Conservation (phyloP, 768 basidiomycete genomes). For the Austroboletus eburneus region DNA sequence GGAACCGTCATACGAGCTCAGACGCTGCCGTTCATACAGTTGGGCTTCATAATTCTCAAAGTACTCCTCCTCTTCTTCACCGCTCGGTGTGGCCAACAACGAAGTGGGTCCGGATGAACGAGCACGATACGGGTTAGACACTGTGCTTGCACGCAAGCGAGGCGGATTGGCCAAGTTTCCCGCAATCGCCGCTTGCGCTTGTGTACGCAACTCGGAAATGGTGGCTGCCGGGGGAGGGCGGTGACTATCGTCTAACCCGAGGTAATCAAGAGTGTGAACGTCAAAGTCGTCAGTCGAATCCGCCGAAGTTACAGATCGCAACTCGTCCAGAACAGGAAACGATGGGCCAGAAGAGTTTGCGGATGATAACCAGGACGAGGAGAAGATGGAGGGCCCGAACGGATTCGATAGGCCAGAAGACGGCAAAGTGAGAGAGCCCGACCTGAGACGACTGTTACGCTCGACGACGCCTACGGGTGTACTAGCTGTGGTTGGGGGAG, state of each 20-base stretch:
- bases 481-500: slow-evolving; percentile 46
- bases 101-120: slow-evolving; percentile 58
- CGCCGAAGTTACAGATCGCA: slow-evolving; percentile 74
- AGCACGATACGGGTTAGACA: slow-evolving; percentile 86
- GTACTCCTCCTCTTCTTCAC: slow-evolving; percentile 73
- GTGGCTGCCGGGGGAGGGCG: slow-evolving; percentile 80
- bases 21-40: slow-evolving; percentile 49
- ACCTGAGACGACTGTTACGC: slow-evolving; percentile 80
- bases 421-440: slow-evolving; percentile 88
- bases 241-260: slow-evolving; percentile 82
- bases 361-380: slow-evolving; percentile 81
- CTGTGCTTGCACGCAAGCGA: slow-evolving; percentile 83
- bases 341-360: slow-evolving; percentile 52
- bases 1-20: slow-evolving; percentile 59
- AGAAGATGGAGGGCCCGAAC: slow-evolving; percentile 86
- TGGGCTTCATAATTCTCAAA: slow-evolving; percentile 55
- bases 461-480: slow-evolving; percentile 38
- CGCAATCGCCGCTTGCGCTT: slow-evolving; percentile 87
- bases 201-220: slow-evolving; percentile 82
- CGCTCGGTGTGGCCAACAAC: slow-evolving; percentile 56
- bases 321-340: slow-evolving; percentile 69
- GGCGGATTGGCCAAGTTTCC: slow-evolving; percentile 77
- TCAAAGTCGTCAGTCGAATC: slow-evolving; percentile 86
- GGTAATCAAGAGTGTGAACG: slow-evolving; percentile 93
- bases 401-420: slow-evolving; percentile 73